Evolutionary conservation across 148 eudicot species (phyloP), one percentile per base, ranked within the genome.

Genomic region (Linanthus parryae): DNA sequence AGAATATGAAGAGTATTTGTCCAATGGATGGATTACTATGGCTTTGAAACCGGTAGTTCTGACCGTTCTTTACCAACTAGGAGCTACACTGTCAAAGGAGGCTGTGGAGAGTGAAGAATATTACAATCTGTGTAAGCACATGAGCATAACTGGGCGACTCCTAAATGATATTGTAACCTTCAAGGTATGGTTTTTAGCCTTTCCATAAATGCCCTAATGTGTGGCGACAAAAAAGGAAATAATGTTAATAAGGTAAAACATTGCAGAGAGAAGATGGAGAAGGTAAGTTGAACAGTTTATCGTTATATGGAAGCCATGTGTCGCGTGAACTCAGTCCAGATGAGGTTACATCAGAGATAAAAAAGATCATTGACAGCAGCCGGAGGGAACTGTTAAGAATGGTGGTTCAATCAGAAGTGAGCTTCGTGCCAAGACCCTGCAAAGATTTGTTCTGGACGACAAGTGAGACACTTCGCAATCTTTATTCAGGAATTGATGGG

Each of bases 11-110:
- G 95, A 81, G 50, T 91, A 91, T 52, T 73, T 91, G 95, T 68
- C 25, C 54, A 91, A 86, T 52, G 94, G 59, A 20, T 73, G 44
- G 28, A 59, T 81, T 38, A 86, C 95, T 16, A 86, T 91, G 53
- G 98, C 95, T 31, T 67, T 91, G 42, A 90, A 90, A 35, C 98
- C 95, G 17, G 79, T 87, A 59, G 78, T 87, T 46, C 89, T 91
- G 44, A 94, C 95, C 27, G 66, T 87, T 45, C 76, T 91, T 19
- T 91, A 91, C 63, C 60, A 83, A 0, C 23, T 91, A 14, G 96
- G 84, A 23, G 94, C 94, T 5, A 66, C 66, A 62, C 74, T 84
- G 16, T 68, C 90, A 7, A 72, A 81, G 52, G 71, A 79, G 44
- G 72, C 59, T 40, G 73, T 77, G 56, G 62, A 51, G 19, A 63